A percentile compares a stretch with the other conserved stretches of the same genome.
These are phyloP conservation scores for Suhomyces sp. DNA, from an alignment of 805 yeast species.

Conservation along the genomic window DNA sequence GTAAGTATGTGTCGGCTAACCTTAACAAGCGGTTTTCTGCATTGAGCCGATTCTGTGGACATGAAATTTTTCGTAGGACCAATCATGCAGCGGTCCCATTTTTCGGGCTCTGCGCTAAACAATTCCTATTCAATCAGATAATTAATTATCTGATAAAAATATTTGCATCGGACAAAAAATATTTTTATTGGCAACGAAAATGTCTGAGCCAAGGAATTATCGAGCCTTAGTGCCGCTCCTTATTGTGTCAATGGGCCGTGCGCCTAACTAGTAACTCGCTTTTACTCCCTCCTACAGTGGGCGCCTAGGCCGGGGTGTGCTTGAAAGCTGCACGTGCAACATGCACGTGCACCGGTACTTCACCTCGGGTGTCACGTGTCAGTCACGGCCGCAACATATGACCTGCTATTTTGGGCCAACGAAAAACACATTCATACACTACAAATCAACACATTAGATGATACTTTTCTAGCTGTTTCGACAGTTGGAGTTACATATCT, in stretches of 20 bases:
- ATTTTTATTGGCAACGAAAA: not conserved
- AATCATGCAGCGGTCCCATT: not conserved
- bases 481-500: not conserved
- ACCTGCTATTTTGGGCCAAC: not conserved
- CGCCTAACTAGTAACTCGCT: not conserved
- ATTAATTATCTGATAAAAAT: conserved; percentile 3
- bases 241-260: not conserved
- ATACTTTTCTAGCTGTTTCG: not conserved
- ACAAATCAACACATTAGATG: not conserved
- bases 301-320: not conserved
- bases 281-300: not conserved
- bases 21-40: not conserved
- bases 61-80: not conserved
- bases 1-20: not conserved
- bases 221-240: not conserved
- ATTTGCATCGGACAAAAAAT: conserved; percentile 2
- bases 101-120: not conserved
- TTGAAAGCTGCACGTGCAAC: not conserved
- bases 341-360: not conserved
- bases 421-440: not conserved
- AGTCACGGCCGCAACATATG: not conserved
- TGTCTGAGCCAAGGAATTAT: not conserved
- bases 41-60: not conserved
- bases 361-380: not conserved
- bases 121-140: not conserved